Conservation (phyloP, 352 stramenopile species). For the Pythium phragmiticola region DNA sequence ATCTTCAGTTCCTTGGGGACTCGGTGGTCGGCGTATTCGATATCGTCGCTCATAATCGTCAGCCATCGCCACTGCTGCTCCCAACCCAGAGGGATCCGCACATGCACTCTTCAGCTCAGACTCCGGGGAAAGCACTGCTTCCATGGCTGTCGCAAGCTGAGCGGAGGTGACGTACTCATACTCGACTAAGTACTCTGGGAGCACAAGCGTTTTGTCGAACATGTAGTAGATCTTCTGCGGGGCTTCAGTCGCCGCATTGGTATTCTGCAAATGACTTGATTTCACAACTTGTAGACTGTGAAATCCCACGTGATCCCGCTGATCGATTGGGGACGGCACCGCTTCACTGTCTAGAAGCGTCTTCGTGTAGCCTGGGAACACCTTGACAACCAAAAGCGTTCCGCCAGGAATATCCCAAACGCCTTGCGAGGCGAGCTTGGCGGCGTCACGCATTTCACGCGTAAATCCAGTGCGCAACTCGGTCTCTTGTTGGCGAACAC, state of each 20-base stretch:
- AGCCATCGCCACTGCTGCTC: conserved; percentile 30
- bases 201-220: conserved; percentile 73
- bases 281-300: conserved; percentile 57
- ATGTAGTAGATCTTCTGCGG: conserved; percentile 76
- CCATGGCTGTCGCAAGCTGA: neutral
- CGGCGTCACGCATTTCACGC: conserved; percentile 40
- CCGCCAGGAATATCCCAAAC: conserved; percentile 51
- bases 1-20: conserved; percentile 24
- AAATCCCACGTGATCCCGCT: conserved; percentile 38
- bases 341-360: conserved; percentile 26
- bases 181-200: conserved; percentile 87
- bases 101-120: neutral
- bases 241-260: conserved; percentile 8
- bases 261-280: neutral
- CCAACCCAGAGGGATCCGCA: conserved; percentile 36
- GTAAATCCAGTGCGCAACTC: conserved; percentile 26
- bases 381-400: conserved; percentile 76
- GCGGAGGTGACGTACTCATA: conserved; percentile 52
- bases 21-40: conserved; percentile 40
- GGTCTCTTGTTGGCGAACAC: conserved; percentile 23
- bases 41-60: conserved; percentile 68
- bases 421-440: conserved; percentile 34
- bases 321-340: conserved; percentile 24
- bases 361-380: conserved; percentile 77
- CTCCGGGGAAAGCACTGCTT: neutral